Base-by-base conservation (phyloP, 306 rosid genomes). In the Hippophae rhamnoides region DNA sequence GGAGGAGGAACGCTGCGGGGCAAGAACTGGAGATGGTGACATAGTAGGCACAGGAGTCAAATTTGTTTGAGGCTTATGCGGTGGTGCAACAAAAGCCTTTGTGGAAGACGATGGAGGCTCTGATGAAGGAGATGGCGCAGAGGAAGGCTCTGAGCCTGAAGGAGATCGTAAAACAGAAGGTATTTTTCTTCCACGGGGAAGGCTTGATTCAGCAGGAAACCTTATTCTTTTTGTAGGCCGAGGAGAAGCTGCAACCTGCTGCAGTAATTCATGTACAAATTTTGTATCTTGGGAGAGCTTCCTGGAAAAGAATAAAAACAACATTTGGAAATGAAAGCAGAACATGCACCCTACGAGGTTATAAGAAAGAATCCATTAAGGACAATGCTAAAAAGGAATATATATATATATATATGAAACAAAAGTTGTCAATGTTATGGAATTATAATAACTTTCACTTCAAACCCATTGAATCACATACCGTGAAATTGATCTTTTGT, bases 221-320 rank as follows among this genome's bases (percentile, higher is more conserved):
- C 3, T 31, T 31, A 31, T 31, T 31, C 38, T 31, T 2, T 31
- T 31, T 1, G 38, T 31, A 31, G 38, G 38, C 38, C 0, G 38
- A 31, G 38, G 40, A 5, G 3, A 9, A 12, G 0, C 1, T 10
- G 0, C 6, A 1, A 0, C 18, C 55, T 11, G 75, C 50, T 74
- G 76, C 45, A 63, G 56, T 52, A 77, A 70, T 61, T 86, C 64
- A 18, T 51, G 67, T 76, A 41, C 48, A 6, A 53, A 46, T 41
- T 50, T 74, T 43, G 52, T 63, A 53, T 52, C 57, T 65, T 47
- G 78, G 55, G 52, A 68, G 49, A 47, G 38, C 56, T 66, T 69
- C 75, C 95, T 84, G 62, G 60, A 68, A 76, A 76, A 68, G 58
- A 61, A 61, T 68, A 76, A 76, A 68, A 61, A 69, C 10, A 68